Evolutionary conservation across 139 green algal genomes (phyloP).

Genomic region (Diplosphaera chodatii): DNA sequence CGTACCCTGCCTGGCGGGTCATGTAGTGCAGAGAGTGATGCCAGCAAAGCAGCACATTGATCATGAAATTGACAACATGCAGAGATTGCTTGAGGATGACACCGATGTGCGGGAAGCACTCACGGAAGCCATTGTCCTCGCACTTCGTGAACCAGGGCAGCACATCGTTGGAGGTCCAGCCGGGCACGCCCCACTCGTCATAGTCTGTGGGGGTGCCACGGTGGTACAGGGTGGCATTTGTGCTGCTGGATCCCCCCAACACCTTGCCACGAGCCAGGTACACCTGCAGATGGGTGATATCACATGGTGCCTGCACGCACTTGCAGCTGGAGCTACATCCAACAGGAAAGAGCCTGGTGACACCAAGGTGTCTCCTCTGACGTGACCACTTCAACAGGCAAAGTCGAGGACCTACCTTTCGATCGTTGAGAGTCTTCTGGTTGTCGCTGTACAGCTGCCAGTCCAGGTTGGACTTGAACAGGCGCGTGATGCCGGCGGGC

Average conservation of each 20-base stretch:
- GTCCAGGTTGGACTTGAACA: slow-evolving; percentile 79
- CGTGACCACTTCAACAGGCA: too few species aligned
- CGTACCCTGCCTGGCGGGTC: too few species aligned
- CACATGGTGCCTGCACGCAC: too few species aligned
- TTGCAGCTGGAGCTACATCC: too few species aligned
- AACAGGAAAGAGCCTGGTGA: too few species aligned
- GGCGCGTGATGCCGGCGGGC: slow-evolving; percentile 66
- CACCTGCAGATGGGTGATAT: too few species aligned
- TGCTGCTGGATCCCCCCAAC: slow-evolving; percentile 75
- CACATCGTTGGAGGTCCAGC: slow-evolving; percentile 70
- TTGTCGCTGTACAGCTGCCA: slow-evolving; percentile 72
- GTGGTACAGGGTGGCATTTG: slow-evolving; percentile 89
- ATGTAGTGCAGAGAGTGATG: too few species aligned
- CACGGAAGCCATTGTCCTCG: slow-evolving; percentile 57
- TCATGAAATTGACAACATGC: too few species aligned
- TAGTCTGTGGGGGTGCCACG: slow-evolving; percentile 73
- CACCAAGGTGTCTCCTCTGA: too few species aligned
- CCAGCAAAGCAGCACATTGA: too few species aligned
- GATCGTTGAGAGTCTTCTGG: slow-evolving; percentile 47
- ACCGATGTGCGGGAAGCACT: too few species aligned
- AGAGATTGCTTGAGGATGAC: too few species aligned
- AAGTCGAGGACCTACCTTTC: slow-evolving; percentile 55
- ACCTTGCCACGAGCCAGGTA: slow-evolving; percentile 78
- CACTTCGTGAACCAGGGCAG: slow-evolving; percentile 68
- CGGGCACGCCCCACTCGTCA: slow-evolving; percentile 70